A percentile compares a stretch with the other conserved stretches of the same genome.
phyloP scores from a whole-genome alignment of 192 early-diverging fungal species.

The Coemansia sp. region DNA sequence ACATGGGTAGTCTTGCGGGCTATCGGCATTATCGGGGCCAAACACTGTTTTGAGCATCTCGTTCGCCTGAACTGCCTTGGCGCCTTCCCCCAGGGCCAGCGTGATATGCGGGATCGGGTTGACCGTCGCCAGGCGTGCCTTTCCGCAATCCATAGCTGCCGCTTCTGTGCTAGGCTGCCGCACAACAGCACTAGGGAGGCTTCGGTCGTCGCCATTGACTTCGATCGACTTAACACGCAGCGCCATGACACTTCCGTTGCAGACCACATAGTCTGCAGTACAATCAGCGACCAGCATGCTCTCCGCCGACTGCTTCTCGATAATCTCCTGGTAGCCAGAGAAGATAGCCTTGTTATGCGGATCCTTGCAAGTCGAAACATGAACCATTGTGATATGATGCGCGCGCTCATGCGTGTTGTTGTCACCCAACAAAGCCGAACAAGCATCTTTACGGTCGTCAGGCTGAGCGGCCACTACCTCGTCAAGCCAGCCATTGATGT shows the following conservation, averaged over 20 bases:
- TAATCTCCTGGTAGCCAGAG: slow-evolving; percentile 26
- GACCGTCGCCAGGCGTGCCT: slow-evolving; percentile 2
- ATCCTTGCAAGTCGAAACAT: slow-evolving; percentile 27
- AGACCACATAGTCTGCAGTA: slow-evolving; percentile 58
- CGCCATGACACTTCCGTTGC: slow-evolving; percentile 49
- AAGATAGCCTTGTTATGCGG: slow-evolving; percentile 31
- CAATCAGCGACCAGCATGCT: slow-evolving; percentile 26
- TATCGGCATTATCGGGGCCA: slow-evolving; percentile 35
- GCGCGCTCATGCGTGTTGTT: slow-evolving; percentile 11
- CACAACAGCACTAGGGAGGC: slow-evolving; percentile 18
- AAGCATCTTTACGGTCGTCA: slow-evolving; percentile 25
- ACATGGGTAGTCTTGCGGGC: slow-evolving; percentile 18
- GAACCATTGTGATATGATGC: slow-evolving; percentile 61
- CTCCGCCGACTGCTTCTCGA: slow-evolving; percentile 20
- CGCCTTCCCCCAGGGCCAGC: slow-evolving; percentile 22
- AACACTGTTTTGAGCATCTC: slow-evolving; percentile 46
- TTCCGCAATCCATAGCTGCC: not conserved
- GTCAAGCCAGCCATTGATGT: slow-evolving; percentile 26
- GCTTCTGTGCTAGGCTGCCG: not conserved
- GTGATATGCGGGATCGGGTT: slow-evolving; percentile 53
- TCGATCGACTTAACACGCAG: slow-evolving; percentile 34
- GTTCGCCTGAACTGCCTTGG: slow-evolving; percentile 41
- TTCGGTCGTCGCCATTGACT: not conserved
- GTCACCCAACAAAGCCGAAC: slow-evolving; percentile 11
- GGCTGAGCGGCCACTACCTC: slow-evolving; percentile 12